Evolutionary conservation across 768 basidiomycete species (phyloP).

Genomic region (Naganishia randhawae): DNA sequence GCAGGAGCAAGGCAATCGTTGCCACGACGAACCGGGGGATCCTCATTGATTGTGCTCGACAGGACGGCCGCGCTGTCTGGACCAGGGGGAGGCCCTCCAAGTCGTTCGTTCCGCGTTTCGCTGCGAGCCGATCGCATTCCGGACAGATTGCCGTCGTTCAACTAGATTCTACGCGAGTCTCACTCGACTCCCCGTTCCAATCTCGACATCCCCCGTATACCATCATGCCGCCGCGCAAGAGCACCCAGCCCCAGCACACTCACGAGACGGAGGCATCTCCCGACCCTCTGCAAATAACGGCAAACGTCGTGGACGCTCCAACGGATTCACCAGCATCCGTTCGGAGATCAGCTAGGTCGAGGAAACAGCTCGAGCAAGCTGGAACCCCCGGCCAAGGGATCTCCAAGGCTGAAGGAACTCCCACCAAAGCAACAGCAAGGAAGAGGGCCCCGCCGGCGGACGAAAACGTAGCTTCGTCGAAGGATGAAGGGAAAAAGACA

Average conservation of each 20-base stretch:
- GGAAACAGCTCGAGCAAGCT: neutral
- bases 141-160: neutral
- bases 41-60: neutral
- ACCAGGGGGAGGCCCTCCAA: neutral
- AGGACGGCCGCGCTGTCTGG: neutral
- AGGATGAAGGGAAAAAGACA: neutral
- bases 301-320: neutral
- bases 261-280: neutral
- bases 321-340: conserved; percentile 3
- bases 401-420: neutral
- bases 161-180: neutral
- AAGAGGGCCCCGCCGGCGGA: neutral
- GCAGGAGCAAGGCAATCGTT: neutral
- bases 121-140: neutral
- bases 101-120: neutral
- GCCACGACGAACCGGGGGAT: neutral
- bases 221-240: conserved; percentile 12
- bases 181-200: neutral
- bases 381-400: neutral
- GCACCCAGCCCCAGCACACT: neutral
- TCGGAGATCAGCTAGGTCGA: neutral
- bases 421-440: neutral
- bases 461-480: neutral
- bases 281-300: conserved; percentile 12
- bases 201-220: neutral